Conservation (phyloP, 1,139 yeast species). For the Nakaseomyces delphensis region DNA sequence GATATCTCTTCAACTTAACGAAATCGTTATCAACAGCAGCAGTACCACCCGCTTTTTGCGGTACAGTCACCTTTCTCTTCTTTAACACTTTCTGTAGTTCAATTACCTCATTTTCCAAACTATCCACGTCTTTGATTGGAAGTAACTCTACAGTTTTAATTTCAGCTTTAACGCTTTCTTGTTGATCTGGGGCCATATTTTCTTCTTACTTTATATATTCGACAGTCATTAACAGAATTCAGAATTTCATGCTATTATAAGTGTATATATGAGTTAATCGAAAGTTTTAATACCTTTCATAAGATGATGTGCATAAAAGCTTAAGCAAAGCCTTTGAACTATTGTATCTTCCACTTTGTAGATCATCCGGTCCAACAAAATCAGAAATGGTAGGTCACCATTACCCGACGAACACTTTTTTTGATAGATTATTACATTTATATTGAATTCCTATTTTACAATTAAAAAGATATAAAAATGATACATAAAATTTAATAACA, state of each 20-base stretch:
- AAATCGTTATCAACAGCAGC: constrained; percentile 12
- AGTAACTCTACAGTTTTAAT: constrained; percentile 2
- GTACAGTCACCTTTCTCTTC: not conserved
- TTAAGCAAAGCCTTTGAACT: too few species aligned
- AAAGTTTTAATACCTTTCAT: too few species aligned
- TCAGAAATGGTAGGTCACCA: too few species aligned
- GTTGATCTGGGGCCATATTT: not conserved
- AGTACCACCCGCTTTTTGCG: not conserved
- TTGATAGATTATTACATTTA: not conserved
- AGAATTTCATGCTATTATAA: too few species aligned
- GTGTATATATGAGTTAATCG: too few species aligned
- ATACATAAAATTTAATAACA: constrained; percentile 1
- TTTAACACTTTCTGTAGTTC: not conserved
- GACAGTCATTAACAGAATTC: too few species aligned
- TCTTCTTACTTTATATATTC: too few species aligned
- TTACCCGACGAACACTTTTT: too few species aligned
- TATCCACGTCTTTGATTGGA: not conserved
- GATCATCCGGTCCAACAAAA: too few species aligned
- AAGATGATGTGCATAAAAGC: too few species aligned
- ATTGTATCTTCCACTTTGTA: too few species aligned
- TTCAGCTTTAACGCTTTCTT: not conserved
- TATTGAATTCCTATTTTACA: constrained; percentile 5
- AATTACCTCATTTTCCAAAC: not conserved
- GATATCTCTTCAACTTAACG: constrained; percentile 14
- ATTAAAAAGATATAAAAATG: not conserved